Percentiles rank a stretch among this genome's conserved stretches.
These are phyloP conservation scores for Orbilia blumenaviensis DNA, from an alignment of 2,329 filamentous ascomycete species.

Conservation along the genomic window DNA sequence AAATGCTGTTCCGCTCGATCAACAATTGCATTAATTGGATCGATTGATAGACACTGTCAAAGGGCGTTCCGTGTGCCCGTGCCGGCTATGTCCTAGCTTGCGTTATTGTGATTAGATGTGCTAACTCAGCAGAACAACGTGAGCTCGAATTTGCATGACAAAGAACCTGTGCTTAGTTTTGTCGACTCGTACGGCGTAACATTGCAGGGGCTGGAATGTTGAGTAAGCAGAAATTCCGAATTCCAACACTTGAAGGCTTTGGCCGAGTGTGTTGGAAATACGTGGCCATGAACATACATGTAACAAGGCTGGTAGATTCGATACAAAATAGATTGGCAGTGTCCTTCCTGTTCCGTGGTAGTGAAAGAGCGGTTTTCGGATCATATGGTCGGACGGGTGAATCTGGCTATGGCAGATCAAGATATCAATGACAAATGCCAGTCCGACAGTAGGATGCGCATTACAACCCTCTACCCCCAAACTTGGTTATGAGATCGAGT, in stretches of 20 bases:
- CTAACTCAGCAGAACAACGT: conserved; percentile 26
- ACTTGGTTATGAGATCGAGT: background rate
- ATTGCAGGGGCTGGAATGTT: conserved; percentile 14
- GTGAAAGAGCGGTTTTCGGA: background rate
- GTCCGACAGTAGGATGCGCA: background rate
- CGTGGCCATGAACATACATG: background rate
- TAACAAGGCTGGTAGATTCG: background rate
- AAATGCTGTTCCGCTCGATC: background rate
- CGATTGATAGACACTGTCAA: conserved; percentile 3
- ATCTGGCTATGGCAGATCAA: background rate
- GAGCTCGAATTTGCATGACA: conserved; percentile 21
- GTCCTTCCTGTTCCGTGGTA: background rate
- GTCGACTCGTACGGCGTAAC: background rate
- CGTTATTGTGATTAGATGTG: conserved; percentile 19
- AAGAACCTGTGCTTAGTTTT: conserved; percentile 9
- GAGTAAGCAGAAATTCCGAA: conserved; percentile 43
- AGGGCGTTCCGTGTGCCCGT: background rate
- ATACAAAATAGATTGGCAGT: background rate
- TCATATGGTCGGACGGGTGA: too few relatives aligned
- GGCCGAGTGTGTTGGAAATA: conserved; percentile 13
- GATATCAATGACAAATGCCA: background rate
- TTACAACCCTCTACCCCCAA: background rate
- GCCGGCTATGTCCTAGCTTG: conserved; percentile 15
- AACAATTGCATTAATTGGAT: background rate
- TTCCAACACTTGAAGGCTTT: conserved; percentile 32